Base-by-base conservation (phyloP, 2,329 filamentous ascomycete genomes). In the Penicillium concentricum region DNA sequence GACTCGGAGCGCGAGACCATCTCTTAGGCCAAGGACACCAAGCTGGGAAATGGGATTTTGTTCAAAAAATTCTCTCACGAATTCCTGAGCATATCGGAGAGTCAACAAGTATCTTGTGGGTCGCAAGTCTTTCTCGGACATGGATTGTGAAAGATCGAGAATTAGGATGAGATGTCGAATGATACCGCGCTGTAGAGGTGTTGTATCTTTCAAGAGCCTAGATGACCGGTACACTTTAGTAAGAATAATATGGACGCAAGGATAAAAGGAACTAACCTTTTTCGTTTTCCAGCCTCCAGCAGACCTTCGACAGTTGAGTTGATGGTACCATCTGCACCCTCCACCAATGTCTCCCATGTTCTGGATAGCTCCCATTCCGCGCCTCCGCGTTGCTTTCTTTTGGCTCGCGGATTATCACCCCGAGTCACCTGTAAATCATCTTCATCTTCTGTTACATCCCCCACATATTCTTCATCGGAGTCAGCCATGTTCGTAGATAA, bases 21-120 rank as follows among this genome's bases (percentile, higher is more conserved):
- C 94, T 60, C 90, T 86, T 90, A 97, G 96, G 49, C 90, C 93
- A 38, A 99, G 81, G 30, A 99, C 88, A 24, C 90, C 92, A 55
- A 99, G 84, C 76, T 99, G 94, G 10, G 92, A 96, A 64, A 99
- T 97, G 12, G 94, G 94, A 69, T 99, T 99, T 76, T 99, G 94
- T 76, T 97, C 94, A 71, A 97, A 99, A 77, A 91, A 99, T 73
- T 97, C 93, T 57, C 87, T 84, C 47, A 97, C 89, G 74, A 97
- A 99, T 56, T 92, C 88, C 61, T 88, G 85, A 16, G 92, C 89
- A 74, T 92, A 95, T 61, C 87, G 87, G 69, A 97, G 82, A 51
- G 87, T 89, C 32, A 97, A 83, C 37, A 92, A 83, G 74, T 93
- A 92, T 58, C 93, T 85, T 42, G 87, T 96, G 6, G 94, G 94